These are phyloP conservation scores for Yueomyces sp. DNA, from an alignment of 1,139 yeast genomes.

Conservation along the genomic window DNA sequence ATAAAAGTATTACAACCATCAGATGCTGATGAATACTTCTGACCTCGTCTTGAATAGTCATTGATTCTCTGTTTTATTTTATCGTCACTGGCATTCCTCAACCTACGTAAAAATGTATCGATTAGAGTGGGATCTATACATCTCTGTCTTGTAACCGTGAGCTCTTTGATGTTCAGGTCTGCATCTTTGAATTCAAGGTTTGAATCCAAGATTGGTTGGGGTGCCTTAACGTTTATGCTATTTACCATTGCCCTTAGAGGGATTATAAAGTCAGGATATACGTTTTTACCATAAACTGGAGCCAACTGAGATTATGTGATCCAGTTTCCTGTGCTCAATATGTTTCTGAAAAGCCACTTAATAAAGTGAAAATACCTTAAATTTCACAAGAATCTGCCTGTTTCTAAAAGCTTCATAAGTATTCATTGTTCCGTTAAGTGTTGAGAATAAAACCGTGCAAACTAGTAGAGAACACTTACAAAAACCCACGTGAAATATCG, in stretches of 20 bases:
- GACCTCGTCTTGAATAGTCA: slow-evolving; percentile 17
- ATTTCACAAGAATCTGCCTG: too few relatives aligned
- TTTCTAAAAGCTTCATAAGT: too few relatives aligned
- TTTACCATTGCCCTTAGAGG: neutral
- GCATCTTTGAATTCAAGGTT: slow-evolving; percentile 11
- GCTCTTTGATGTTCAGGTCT: slow-evolving; percentile 8
- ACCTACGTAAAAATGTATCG: slow-evolving; percentile 28
- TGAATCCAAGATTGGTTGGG: slow-evolving; percentile 8
- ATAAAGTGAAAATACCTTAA: too few relatives aligned
- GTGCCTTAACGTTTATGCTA: slow-evolving; percentile 4
- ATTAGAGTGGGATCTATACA: slow-evolving; percentile 30
- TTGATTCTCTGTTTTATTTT: slow-evolving; percentile 29
- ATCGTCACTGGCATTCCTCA: slow-evolving; percentile 35
- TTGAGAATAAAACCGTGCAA: too few relatives aligned
- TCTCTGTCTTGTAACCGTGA: slow-evolving; percentile 20
- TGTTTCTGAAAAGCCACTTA: too few relatives aligned
- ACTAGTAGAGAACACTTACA: too few relatives aligned
- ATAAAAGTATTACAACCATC: slow-evolving; percentile 25
- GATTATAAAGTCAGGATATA: too few relatives aligned
- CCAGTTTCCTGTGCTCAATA: too few relatives aligned
- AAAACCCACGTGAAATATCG: too few relatives aligned
- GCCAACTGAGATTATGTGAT: too few relatives aligned
- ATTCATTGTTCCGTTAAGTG: too few relatives aligned
- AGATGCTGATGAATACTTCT: slow-evolving; percentile 4
- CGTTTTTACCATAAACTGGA: too few relatives aligned